Conservation (phyloP, 352 stramenopile genomes). For the Phytophthora tubulina region DNA sequence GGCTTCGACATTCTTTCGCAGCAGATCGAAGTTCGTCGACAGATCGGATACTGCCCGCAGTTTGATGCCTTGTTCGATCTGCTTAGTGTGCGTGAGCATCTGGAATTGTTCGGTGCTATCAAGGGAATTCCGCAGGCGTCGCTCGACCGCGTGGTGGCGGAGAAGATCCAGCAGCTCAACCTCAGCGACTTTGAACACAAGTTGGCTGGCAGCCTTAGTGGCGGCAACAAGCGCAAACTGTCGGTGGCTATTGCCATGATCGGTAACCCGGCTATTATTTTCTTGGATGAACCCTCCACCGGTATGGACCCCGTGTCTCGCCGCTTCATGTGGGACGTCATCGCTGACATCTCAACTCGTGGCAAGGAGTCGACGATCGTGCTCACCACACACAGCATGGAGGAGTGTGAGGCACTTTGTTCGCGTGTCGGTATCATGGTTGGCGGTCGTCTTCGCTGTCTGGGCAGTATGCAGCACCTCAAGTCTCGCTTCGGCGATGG, state of each 20-base stretch:
- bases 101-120: slow-evolving; percentile 92
- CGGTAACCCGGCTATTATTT: slow-evolving; percentile 87
- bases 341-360: slow-evolving; percentile 70
- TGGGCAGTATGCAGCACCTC: slow-evolving; percentile 91
- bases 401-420: slow-evolving; percentile 77
- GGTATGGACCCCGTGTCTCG: slow-evolving; percentile 93
- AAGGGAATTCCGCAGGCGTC: slow-evolving; percentile 90
- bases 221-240: slow-evolving; percentile 95
- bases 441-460: slow-evolving; percentile 60
- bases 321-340: slow-evolving; percentile 58
- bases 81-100: slow-evolving; percentile 87
- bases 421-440: slow-evolving; percentile 94
- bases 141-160: slow-evolving; percentile 64
- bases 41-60: slow-evolving; percentile 94
- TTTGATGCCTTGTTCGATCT: slow-evolving; percentile 88
- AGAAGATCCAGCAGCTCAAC: slow-evolving; percentile 87
- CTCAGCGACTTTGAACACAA: slow-evolving; percentile 84
- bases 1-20: slow-evolving; percentile 48
- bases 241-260: slow-evolving; percentile 95
- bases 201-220: slow-evolving; percentile 75
- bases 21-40: slow-evolving; percentile 66
- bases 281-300: slow-evolving; percentile 91
- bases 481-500: slow-evolving; percentile 96
- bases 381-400: slow-evolving; percentile 86
- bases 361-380: slow-evolving; percentile 79